Percentiles rank a stretch among this genome's conserved stretches.
These are phyloP conservation scores for Cyclotella distinguenda DNA, from an alignment of 108 stramenopile species.

Conservation along the genomic window DNA sequence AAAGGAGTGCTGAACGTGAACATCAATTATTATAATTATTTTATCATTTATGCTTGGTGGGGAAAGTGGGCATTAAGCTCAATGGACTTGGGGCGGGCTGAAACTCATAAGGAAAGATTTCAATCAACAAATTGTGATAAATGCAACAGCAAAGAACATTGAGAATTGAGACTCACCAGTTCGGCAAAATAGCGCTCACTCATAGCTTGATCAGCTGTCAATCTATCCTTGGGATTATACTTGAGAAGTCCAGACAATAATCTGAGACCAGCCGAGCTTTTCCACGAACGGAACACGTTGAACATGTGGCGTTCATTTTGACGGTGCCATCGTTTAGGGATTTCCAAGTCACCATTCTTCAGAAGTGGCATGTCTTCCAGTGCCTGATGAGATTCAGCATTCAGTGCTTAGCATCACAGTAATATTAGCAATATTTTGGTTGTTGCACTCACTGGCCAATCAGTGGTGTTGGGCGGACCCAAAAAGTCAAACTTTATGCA, in stretches of 20 bases:
- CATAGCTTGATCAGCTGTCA: conserved; percentile 59
- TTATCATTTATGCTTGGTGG: conserved; percentile 38
- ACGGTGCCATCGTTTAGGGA: conserved; percentile 42
- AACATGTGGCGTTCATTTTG: conserved; percentile 22
- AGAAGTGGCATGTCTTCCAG: conserved; percentile 41
- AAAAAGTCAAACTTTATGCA: conserved; percentile 44
- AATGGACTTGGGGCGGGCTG: conserved; percentile 42
- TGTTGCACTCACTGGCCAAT: conserved; percentile 33
- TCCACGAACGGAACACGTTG: conserved; percentile 39
- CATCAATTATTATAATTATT: no score
- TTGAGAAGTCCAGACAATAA: conserved; percentile 53
- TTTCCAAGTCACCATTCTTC: conserved; percentile 30
- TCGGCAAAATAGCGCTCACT: conserved; percentile 49
- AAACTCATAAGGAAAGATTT: not conserved
- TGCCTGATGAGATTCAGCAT: conserved; percentile 1
- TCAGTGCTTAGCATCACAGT: not conserved
- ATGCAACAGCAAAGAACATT: not conserved
- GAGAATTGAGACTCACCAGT: conserved; percentile 3
- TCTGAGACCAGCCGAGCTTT: conserved; percentile 42
- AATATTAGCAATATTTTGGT: not conserved
- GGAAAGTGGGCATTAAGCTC: conserved; percentile 46
- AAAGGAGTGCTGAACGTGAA: no score
- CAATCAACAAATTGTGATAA: not conserved
- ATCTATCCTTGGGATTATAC: conserved; percentile 54
- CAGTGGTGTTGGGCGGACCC: conserved; percentile 50